Percentiles rank a stretch among this genome's conserved stretches.
Evolutionary conservation across 768 basidiomycete species (phyloP).

Genomic region (Calocybe gangraenosa): DNA sequence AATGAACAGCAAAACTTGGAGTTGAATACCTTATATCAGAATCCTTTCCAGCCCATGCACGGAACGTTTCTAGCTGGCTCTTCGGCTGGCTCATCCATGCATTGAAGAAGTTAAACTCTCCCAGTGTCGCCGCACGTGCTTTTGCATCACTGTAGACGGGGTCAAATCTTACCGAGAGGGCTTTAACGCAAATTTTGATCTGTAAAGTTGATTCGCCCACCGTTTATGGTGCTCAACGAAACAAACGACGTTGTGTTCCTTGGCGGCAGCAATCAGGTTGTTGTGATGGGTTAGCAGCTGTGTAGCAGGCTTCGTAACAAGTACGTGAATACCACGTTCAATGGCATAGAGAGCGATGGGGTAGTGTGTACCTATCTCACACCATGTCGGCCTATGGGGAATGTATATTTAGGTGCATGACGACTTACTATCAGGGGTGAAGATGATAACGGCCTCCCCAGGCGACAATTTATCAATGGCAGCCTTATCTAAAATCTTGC

Average conservation of each 20-base stretch:
- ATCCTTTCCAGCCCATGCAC: slow-evolving; percentile 92
- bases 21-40: slow-evolving; percentile 75
- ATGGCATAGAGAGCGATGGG: slow-evolving; percentile 85
- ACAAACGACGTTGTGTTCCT: slow-evolving; percentile 76
- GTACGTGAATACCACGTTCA: slow-evolving; percentile 79
- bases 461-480: slow-evolving; percentile 76
- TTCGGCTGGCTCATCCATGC: slow-evolving; percentile 99
- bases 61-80: slow-evolving; percentile 91
- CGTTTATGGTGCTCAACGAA: slow-evolving; percentile 96
- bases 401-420: neutral
- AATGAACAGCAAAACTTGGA: neutral
- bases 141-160: slow-evolving; percentile 92
- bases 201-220: slow-evolving; percentile 26
- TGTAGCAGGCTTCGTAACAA: slow-evolving; percentile 91
- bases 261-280: slow-evolving; percentile 70
- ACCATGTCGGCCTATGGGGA: neutral
- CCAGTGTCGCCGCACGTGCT: slow-evolving; percentile 67
- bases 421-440: slow-evolving; percentile 81
- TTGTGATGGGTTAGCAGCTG: slow-evolving; percentile 82
- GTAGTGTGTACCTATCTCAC: slow-evolving; percentile 71
- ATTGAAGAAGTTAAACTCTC: slow-evolving; percentile 94
- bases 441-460: slow-evolving; percentile 89
- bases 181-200: neutral
- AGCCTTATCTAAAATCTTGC: slow-evolving; percentile 58
- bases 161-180: slow-evolving; percentile 51